Base-by-base conservation (phyloP, 1,284 basidiomycete species). In the Trichosporon sp. region DNA sequence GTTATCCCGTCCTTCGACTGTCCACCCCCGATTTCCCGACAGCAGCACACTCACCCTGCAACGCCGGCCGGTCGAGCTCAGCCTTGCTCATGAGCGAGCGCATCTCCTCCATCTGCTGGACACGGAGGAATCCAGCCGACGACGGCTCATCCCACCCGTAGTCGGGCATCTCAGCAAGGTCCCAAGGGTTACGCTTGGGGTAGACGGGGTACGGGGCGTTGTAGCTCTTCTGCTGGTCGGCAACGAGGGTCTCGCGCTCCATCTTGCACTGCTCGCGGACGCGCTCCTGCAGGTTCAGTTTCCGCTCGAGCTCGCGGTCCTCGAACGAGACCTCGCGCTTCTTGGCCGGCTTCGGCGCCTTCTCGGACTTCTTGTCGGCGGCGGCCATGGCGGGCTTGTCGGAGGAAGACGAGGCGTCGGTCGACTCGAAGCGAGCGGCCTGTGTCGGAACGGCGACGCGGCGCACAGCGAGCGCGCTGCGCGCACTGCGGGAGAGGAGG, bases 31-130 rank as follows among this genome's bases (percentile, higher is more conserved):
- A 26, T 26, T 26, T 40, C 38, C 2, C 38, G 11, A 10, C 10
- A 10, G 12, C 38, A 12, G 37, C 1, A 86, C 91, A 86, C 91
- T 83, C 78, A 94, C 93, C 90, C 75, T 91, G 89, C 48, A 96
- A 88, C 77, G 90, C 89, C 19, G 90, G 90, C 86, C 92, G 89
- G 82, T 95, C 93, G 74, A 91, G 89, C 80, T 93, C 92, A 73
- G 94, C 92, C 76, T 93, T 87, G 67, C 91, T 87, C 80, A 94
- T 85, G 77, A 94, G 91, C 75, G 90, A 87, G 64, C 93, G 84
- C 66, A 88, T 84, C 76, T 91, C 87, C 40, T 92, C 87, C 74
- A 93, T 88, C 78, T 91, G 88, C 72, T 89, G 87, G 66, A 94
- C 84, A 73, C 89, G 86, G 35, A 90, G 76, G 84, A 92, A 91